Evolutionary conservation across 129 eudicot genomes (phyloP).

Genomic region (Artemisia argyi): DNA sequence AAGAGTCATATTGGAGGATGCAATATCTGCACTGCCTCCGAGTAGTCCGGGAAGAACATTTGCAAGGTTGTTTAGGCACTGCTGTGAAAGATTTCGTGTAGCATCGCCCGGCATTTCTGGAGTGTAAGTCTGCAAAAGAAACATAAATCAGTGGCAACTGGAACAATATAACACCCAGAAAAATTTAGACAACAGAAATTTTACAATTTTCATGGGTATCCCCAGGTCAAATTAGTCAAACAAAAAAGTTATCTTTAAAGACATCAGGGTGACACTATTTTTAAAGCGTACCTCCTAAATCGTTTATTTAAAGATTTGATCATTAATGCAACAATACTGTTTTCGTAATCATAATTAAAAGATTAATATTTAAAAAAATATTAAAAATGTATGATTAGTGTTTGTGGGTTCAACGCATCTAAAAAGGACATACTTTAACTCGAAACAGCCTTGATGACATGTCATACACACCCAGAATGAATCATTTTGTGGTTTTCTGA

Average conservation of each 20-base stretch:
- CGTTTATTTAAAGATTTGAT: too few relatives aligned
- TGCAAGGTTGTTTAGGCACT: constrained; percentile 47
- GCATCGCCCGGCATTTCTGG: constrained; percentile 52
- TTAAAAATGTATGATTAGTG: too few relatives aligned
- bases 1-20: constrained; percentile 70
- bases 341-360: too few relatives aligned
- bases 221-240: too few relatives aligned
- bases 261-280: too few relatives aligned
- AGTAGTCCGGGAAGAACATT: constrained; percentile 60
- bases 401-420: background rate
- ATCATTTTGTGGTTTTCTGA: background rate
- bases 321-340: too few relatives aligned
- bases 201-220: too few relatives aligned
- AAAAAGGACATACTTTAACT: background rate
- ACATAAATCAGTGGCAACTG: background rate
- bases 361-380: too few relatives aligned
- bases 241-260: too few relatives aligned
- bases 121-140: constrained; percentile 40
- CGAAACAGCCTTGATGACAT: background rate
- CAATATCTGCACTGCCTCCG: constrained; percentile 70
- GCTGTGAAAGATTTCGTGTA: constrained; percentile 55
- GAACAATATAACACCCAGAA: background rate
- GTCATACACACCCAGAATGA: too few relatives aligned
- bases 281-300: too few relatives aligned
- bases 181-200: too few relatives aligned